Base-by-base conservation (phyloP, 257 asterid species). In the Ballota nigra region DNA sequence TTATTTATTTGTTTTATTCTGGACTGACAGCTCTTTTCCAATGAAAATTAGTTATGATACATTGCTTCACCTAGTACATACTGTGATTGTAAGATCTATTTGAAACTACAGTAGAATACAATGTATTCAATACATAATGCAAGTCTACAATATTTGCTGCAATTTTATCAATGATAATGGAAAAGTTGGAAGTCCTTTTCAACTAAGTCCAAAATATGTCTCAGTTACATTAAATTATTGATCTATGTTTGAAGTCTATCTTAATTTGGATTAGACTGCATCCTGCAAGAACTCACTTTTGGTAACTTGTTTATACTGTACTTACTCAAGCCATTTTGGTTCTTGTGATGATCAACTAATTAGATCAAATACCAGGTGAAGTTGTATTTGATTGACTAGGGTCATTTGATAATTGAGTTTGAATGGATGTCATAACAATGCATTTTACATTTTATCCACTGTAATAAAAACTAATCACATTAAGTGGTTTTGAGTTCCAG, bases 41-140 rank as follows among this genome's bases (percentile, higher is more conserved):
- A 26, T 59, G 59, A 59, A n/a, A 59, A 22, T 70, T 15, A 24
- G 34, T 58, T 43, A 26, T n/a, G 18, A 2, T 23, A 55, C 15
- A 8, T 22, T 34, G 26, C 63, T 22, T 24, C 22, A 24, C 57
- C 16, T 9, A 36, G 26, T 22, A 8, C 29, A 16, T 41, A 5
- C 29, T 72, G 36, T 66, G 71, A 41, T 19, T 20, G 59, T 28
- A 19, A 57, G 43, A 66, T 66, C 69, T 55, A 43, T 49, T 18
- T 31, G 6, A 66, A 62, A 19, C 70, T 62, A 62, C 36, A 29
- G 40, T 28, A 45, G 53, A 31, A 45, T 60, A 61, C 53, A 45
- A 11, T n/a, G n/a, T n/a, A n/a, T n/a, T n/a, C n/a, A n/a, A n/a
- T n/a, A n/a, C n/a, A n/a, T n/a, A 19, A 29, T 71, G 53, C 62